Base-by-base conservation (phyloP, 2,329 filamentous ascomycete species). In the Claviceps digitariae region DNA sequence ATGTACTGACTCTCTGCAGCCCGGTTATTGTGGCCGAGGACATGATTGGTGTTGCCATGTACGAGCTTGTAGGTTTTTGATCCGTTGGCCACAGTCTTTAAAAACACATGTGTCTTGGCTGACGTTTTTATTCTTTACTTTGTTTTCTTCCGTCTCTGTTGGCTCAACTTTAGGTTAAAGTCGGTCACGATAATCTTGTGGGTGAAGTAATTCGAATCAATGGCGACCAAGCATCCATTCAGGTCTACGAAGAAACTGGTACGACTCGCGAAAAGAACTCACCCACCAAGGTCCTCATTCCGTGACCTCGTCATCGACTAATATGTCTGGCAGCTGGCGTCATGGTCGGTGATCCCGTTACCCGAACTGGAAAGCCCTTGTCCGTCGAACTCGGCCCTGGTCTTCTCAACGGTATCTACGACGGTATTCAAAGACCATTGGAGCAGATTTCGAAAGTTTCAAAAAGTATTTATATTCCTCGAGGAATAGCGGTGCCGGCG, bases 221-320 rank as follows among this genome's bases (percentile, higher is more conserved):
- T 65, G 85, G 77, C 69, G 93, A 98, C 71, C 94, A 91, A 74
- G 90, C 90, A 62, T 95, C 90, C 50, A 94, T 98, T 62, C 93
- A 98, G 74, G 93, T 98, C 61, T 98, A 98, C 76, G 93, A 98
- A 72, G 93, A 98, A 75, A 98, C 93, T 62, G 89, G 90, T 94
- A 79, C 57, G 78, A 48, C 15, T 25, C 7, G 15, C 15, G 13
- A 3, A 13, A 44, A 21, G 23, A 47, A 29, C 29, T 21, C n/a
- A 20, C 27, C 23, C 17, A 15, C 2, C 27, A 15, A 21, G 27
- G 45, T 25, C n/a, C 21, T 48, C 13, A 2, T 34, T 10, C 54
- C 57, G 47, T 57, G 40, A 40, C 29, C 43, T 41, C 50, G 27
- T 31, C 25, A 13, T 31, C 41, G 34, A 47, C 43, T 54, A 34